phyloP scores from a whole-genome alignment of 2,329 filamentous ascomycete genomes.

The Zasmidium cellare region DNA sequence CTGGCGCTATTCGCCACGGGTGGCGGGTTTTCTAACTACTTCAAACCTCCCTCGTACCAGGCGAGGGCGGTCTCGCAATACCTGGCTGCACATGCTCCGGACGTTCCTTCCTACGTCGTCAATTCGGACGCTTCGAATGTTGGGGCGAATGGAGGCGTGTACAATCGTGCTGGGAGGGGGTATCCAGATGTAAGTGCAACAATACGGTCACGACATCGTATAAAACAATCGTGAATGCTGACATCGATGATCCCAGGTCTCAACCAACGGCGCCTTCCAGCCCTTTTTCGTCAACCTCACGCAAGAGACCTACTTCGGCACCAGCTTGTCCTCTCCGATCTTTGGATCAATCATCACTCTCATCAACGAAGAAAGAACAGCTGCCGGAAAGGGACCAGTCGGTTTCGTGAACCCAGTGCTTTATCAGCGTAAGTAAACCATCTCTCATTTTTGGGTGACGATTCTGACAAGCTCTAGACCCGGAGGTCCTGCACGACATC shows the following conservation, averaged over 20 bases:
- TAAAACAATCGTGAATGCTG: not conserved
- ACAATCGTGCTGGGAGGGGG: constrained; percentile 26
- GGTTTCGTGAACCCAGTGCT: constrained; percentile 36
- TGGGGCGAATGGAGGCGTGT: constrained; percentile 17
- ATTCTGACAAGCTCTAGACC: constrained; percentile 34
- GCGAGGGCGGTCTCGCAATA: constrained; percentile 37
- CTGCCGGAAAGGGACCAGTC: constrained; percentile 25
- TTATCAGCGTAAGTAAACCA: constrained; percentile 25
- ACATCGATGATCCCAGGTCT: constrained; percentile 21
- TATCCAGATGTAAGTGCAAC: constrained; percentile 38
- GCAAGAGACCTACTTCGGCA: constrained; percentile 26
- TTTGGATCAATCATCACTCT: constrained; percentile 30
- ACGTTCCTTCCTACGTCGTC: not conserved
- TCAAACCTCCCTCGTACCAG: constrained; percentile 44
- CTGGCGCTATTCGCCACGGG: constrained; percentile 10
- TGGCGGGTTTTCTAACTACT: constrained; percentile 34
- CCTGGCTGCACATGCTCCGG: constrained; percentile 24
- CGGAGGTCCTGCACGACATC: constrained; percentile 37
- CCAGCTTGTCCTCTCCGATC: constrained; percentile 27
- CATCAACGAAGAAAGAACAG: constrained; percentile 28
- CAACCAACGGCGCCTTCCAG: constrained; percentile 50
- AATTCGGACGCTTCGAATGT: constrained; percentile 1
- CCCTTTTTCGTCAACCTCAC: constrained; percentile 22
- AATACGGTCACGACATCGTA: constrained; percentile 16
- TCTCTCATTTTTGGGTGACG: not conserved